These are phyloP conservation scores for Leishmania lainsoni DNA, from an alignment of 208 protist genomes.

Conservation along the genomic window DNA sequence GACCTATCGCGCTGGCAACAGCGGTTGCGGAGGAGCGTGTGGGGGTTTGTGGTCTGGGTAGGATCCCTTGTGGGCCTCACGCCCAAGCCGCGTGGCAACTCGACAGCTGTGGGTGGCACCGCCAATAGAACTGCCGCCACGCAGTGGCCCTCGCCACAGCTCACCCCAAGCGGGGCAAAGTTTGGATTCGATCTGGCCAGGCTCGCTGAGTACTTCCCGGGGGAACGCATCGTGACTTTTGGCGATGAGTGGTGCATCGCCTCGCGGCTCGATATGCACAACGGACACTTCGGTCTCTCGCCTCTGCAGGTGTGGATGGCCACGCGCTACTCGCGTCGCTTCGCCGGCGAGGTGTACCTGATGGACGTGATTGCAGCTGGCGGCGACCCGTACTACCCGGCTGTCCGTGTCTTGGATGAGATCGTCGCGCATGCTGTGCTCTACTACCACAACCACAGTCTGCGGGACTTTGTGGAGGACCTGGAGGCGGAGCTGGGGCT, in stretches of 20 bases:
- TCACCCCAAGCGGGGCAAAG: background rate
- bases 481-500: slow-evolving; percentile 58
- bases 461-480: slow-evolving; percentile 79
- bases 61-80: slow-evolving; percentile 20
- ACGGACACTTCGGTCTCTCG: slow-evolving; percentile 60
- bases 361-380: slow-evolving; percentile 72
- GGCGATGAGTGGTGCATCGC: slow-evolving; percentile 26
- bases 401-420: slow-evolving; percentile 76
- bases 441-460: slow-evolving; percentile 75
- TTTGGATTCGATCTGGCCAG: background rate
- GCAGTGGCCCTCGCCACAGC: background rate
- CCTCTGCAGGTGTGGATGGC: slow-evolving; percentile 80
- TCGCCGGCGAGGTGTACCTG: slow-evolving; percentile 75
- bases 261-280: slow-evolving; percentile 43
- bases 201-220: slow-evolving; percentile 17
- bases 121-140: background rate
- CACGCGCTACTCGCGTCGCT: slow-evolving; percentile 62
- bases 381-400: slow-evolving; percentile 62
- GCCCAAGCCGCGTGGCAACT: background rate
- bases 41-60: slow-evolving; percentile 17
- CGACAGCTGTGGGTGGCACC: background rate
- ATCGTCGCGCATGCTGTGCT: slow-evolving; percentile 83
- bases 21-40: slow-evolving; percentile 9
- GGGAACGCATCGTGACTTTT: slow-evolving; percentile 36
- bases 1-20: background rate